Conservation (phyloP, 23 red algal genomes). For the Gracilaria gracilis region DNA sequence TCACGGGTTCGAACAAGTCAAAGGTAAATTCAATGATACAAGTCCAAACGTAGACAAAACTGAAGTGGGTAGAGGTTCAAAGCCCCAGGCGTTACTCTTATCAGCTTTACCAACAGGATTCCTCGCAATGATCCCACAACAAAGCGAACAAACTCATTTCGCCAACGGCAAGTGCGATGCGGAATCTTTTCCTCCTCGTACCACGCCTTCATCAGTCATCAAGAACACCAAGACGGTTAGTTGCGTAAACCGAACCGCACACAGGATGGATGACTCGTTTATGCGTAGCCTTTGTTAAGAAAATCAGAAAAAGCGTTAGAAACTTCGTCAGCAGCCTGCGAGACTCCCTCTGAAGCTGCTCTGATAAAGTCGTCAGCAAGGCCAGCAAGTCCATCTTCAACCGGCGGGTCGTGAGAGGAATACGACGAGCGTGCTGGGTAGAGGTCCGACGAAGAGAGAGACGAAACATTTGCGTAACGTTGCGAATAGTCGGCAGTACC, state of each 20-base stretch:
- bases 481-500: neutral
- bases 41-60: no score
- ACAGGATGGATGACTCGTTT: neutral
- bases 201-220: neutral
- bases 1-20: no score
- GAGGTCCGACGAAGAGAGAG: constrained; percentile 25
- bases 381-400: constrained; percentile 37
- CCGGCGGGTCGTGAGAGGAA: neutral
- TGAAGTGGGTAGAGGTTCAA: no score
- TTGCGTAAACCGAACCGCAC: neutral
- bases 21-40: no score
- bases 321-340: constrained; percentile 60
- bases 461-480: neutral
- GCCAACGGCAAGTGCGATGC: no score
- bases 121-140: no score
- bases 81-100: no score
- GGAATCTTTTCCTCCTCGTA: neutral
- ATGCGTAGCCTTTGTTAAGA: constrained; percentile 70
- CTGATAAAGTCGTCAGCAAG: constrained; percentile 57
- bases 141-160: no score
- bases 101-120: no score
- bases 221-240: neutral
- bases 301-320: constrained; percentile 66
- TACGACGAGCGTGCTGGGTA: neutral
- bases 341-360: constrained; percentile 53